Base-by-base conservation (phyloP, 2,329 filamentous ascomycete species). In the Aspergillus ochraceus region DNA sequence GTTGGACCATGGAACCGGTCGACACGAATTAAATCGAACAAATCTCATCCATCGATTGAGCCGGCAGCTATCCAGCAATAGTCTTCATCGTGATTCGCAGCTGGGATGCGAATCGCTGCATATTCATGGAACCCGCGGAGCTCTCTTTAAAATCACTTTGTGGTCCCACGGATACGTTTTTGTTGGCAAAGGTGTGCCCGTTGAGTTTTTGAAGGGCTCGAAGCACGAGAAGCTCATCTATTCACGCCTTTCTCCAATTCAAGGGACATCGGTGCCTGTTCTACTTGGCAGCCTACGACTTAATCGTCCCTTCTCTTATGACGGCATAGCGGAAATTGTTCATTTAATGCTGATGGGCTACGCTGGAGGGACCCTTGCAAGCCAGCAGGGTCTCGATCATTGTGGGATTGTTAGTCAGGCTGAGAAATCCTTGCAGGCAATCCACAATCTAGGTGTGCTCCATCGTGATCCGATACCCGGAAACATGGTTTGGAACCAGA, bases 1-100 rank as follows among this genome's bases (percentile, higher is more conserved):
- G 1, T 61, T 47, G 10, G 66, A 74, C 54, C 77, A 81, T 66
- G 65, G 68, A 19, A 57, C 61, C 32, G 51, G 64, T 22, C 49
- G 54, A 29, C 64, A 68, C 64, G 55, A n/a, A 61, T 56, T 62
- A 9, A 61, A 62, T 47, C 55, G 47, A 19, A 49, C 54, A 32
- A 66, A 52, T 5, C 56, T 59, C 20, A 54, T 39, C 14, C 11
- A 17, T 14, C 32, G 10, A 5, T 6, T 57, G 8, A 12, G 19
- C n/a, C 46, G 22, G 22, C 46, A 49, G n/a, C 32, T 39, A 12
- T 39, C 32, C 32, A 39, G 6, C 12, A 17, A 39, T 39, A 39
- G 17, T 39, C 32, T 17, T 14, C 11, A 17, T 9, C 32, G 9
- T 39, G 32, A 39, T 17, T 5, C 10, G 32, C 11, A 39, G 14